Evolutionary conservation across 2,329 filamentous ascomycete species (phyloP).

Genomic region (Fusarium sp.): DNA sequence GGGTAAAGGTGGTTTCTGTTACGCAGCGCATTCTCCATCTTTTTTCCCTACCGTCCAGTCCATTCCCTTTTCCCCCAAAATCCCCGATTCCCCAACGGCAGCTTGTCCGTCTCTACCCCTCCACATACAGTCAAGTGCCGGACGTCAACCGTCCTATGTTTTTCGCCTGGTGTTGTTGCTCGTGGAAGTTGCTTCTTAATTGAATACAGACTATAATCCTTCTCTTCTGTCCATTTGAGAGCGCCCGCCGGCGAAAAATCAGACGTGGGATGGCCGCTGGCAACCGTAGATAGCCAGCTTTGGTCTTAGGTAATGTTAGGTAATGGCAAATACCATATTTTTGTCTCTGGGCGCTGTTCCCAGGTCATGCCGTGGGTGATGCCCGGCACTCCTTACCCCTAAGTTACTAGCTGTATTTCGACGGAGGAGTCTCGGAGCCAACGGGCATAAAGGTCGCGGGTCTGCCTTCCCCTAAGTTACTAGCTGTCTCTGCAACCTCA

Average conservation of each 20-base stretch:
- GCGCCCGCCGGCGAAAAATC: conserved; percentile 34
- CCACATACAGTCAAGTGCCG: conserved; percentile 40
- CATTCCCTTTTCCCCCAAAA: conserved; percentile 27
- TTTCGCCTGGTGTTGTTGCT: conserved; percentile 44
- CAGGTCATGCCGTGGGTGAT: conserved; percentile 34
- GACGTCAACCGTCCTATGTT: conserved; percentile 47
- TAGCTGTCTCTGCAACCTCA: conserved; percentile 43
- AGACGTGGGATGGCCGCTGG: conserved; percentile 46
- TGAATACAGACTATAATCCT: too few relatives aligned
- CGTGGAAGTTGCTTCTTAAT: background rate
- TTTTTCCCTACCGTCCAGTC: conserved; percentile 11
- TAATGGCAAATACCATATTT: conserved; percentile 38
- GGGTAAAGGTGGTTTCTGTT: conserved; percentile 37
- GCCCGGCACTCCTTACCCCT: conserved; percentile 46
- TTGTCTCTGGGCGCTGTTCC: conserved; percentile 6
- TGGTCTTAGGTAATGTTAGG: conserved; percentile 51
- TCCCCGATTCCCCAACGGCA: conserved; percentile 39
- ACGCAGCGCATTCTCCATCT: conserved; percentile 34
- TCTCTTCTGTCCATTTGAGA: background rate
- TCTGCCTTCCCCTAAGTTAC: conserved; percentile 48
- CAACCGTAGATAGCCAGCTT: conserved; percentile 46
- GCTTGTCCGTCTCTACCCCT: conserved; percentile 17
- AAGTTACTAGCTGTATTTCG: conserved; percentile 47
- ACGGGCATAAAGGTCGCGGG: conserved; percentile 46
- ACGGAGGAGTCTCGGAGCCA: conserved; percentile 42